Evolutionary conservation across 352 stramenopile genomes (phyloP).

Genomic region (Phytopythium mirpurense): DNA sequence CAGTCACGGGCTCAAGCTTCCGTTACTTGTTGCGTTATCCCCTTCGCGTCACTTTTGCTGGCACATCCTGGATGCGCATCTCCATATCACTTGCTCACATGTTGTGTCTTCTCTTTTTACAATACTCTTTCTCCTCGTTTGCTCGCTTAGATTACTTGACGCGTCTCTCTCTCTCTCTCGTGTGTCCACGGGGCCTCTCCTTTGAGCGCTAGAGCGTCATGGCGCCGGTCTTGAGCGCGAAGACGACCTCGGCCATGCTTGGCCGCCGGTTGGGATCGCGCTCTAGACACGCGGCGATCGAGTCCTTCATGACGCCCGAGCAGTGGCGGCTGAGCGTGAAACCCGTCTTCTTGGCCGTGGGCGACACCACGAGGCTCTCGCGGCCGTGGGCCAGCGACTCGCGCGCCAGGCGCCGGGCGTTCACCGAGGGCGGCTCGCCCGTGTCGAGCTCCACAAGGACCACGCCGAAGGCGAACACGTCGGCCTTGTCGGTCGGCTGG

Average conservation of each 20-base stretch:
- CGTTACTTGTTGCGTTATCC: too few relatives aligned
- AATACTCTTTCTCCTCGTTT: background rate
- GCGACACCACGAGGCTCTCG: constrained; percentile 25
- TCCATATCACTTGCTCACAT: background rate
- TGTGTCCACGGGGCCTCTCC: background rate
- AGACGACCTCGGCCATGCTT: constrained; percentile 55
- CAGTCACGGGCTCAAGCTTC: too few relatives aligned
- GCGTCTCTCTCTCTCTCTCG: background rate
- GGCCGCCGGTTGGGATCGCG: constrained; percentile 42
- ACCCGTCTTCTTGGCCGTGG: constrained; percentile 36
- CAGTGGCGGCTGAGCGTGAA: constrained; percentile 53
- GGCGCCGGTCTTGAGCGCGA: constrained; percentile 52
- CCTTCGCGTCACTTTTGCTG: too few relatives aligned
- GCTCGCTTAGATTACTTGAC: constrained; percentile 2
- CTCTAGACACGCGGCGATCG: constrained; percentile 57
- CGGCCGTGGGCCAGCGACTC: constrained; percentile 10
- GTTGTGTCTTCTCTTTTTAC: constrained; percentile 2
- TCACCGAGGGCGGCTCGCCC: constrained; percentile 59
- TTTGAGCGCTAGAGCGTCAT: constrained; percentile 36
- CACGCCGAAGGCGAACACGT: constrained; percentile 77
- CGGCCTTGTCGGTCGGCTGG: constrained; percentile 59
- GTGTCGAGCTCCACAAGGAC: constrained; percentile 75
- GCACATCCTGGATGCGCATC: too few relatives aligned
- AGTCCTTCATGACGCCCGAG: constrained; percentile 58
- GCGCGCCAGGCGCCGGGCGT: constrained; percentile 38